Evolutionary conservation across 306 rosid genomes (phyloP).

Genomic region (Quercus gilva): DNA sequence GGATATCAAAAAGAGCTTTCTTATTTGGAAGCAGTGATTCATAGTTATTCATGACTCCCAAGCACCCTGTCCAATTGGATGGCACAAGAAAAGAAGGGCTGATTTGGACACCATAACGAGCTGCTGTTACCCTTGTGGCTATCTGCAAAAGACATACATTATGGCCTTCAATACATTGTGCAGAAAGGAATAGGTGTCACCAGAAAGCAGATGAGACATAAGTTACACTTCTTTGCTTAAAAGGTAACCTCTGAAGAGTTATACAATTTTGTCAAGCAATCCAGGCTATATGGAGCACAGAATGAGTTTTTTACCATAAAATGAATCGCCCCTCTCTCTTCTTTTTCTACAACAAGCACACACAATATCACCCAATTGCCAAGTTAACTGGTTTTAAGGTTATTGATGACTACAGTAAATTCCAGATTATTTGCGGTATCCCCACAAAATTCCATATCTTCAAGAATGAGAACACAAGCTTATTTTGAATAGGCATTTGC

Average conservation of each 20-base stretch:
- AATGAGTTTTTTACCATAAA: no score
- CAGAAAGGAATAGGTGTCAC: not conserved
- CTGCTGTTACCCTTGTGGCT: constrained; percentile 88
- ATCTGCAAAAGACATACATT: constrained; percentile 47
- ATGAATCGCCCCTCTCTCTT: no score
- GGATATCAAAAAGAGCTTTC: constrained; percentile 87
- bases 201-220: no score
- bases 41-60: constrained; percentile 92
- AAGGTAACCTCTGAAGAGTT: not conserved
- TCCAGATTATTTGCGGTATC: not conserved
- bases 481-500: not conserved
- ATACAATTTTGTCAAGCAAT: not conserved
- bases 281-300: not conserved
- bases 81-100: constrained; percentile 96
- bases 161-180: constrained; percentile 12
- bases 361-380: not conserved
- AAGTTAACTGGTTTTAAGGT: not conserved
- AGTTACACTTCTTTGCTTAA: no score
- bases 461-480: not conserved
- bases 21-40: constrained; percentile 83
- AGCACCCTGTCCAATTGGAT: constrained; percentile 90
- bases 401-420: no score
- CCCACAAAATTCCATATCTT: not conserved
- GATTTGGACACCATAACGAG: constrained; percentile 76
- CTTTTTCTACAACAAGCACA: not conserved